Evolutionary conservation across 2,329 filamentous ascomycete species (phyloP).

Genomic region (Penicillium sp.): DNA sequence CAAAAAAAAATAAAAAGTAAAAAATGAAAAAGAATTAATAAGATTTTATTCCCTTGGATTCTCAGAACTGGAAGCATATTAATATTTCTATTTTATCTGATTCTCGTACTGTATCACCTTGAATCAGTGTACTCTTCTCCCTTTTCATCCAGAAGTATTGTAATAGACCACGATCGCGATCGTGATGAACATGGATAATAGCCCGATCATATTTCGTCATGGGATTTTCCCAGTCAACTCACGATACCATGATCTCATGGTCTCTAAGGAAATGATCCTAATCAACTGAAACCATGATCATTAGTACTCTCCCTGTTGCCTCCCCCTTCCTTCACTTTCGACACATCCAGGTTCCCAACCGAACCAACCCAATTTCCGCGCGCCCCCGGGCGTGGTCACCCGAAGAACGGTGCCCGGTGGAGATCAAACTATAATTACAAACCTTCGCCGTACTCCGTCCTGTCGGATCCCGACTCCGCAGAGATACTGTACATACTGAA

Average conservation of each 20-base stretch:
- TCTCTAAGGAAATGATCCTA: neutral
- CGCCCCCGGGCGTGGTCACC: constrained; percentile 10
- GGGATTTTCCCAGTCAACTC: neutral
- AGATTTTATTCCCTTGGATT: neutral
- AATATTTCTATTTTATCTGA: neutral
- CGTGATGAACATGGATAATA: neutral
- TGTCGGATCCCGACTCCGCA: neutral
- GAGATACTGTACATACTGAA: neutral
- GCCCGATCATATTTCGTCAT: neutral
- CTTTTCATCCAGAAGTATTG: neutral
- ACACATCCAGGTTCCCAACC: constrained; percentile 3
- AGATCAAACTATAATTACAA: constrained; percentile 2
- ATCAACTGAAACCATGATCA: neutral
- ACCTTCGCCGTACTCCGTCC: neutral
- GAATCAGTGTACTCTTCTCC: too few species aligned
- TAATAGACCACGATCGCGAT: neutral
- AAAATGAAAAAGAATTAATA: neutral
- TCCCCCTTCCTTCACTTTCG: neutral
- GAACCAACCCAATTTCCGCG: constrained; percentile 7
- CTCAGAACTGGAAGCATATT: neutral
- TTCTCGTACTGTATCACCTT: neutral
- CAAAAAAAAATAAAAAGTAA: neutral
- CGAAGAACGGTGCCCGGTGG: constrained; percentile 7
- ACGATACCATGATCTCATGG: neutral
- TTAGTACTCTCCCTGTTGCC: neutral